A percentile compares a stretch with the other conserved stretches of the same genome.
phyloP scores from a whole-genome alignment of 768 basidiomycete species.

The Suillus americanus region DNA sequence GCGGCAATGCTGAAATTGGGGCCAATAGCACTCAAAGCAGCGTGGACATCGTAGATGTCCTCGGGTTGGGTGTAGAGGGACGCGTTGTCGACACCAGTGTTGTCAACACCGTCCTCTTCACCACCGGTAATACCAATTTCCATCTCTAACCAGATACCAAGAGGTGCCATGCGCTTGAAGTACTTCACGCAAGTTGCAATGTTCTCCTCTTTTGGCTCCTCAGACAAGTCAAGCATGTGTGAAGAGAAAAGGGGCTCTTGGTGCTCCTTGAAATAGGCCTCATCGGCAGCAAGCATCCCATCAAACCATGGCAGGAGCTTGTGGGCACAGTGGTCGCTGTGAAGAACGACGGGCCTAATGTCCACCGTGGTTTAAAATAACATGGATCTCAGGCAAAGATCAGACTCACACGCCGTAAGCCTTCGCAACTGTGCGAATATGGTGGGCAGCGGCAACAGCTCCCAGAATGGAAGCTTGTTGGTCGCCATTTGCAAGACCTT shows the following conservation, averaged over 20 bases:
- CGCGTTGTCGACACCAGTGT: conserved; percentile 91
- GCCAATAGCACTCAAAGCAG: conserved; percentile 77
- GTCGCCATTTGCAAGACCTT: conserved; percentile 91
- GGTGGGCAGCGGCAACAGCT: conserved; percentile 89
- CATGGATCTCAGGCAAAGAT: not conserved
- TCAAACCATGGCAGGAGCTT: conserved; percentile 99
- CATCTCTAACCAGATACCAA: conserved; percentile 99
- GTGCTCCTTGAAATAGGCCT: conserved; percentile 89
- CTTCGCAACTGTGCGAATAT: conserved; percentile 84
- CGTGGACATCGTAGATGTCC: conserved; percentile 91
- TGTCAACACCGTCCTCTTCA: conserved; percentile 99
- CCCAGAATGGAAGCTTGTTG: conserved; percentile 96
- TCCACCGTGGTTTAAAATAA: conserved; percentile 7
- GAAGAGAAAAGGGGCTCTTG: conserved; percentile 89
- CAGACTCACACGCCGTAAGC: conserved; percentile 85
- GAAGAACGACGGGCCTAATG: conserved; percentile 87
- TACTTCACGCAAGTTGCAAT: conserved; percentile 92
- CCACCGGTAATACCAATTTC: conserved; percentile 99
- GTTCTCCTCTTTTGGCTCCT: conserved; percentile 90
- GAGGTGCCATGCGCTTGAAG: conserved; percentile 90
- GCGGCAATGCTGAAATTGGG: conserved; percentile 98
- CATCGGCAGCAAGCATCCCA: conserved; percentile 96
- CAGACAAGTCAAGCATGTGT: conserved; percentile 99
- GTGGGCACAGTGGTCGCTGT: conserved; percentile 98
- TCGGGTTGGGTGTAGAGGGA: conserved; percentile 96